phyloP scores from a whole-genome alignment of 495 filamentous ascomycete species.

The Penicillium psychrofluorescens region DNA sequence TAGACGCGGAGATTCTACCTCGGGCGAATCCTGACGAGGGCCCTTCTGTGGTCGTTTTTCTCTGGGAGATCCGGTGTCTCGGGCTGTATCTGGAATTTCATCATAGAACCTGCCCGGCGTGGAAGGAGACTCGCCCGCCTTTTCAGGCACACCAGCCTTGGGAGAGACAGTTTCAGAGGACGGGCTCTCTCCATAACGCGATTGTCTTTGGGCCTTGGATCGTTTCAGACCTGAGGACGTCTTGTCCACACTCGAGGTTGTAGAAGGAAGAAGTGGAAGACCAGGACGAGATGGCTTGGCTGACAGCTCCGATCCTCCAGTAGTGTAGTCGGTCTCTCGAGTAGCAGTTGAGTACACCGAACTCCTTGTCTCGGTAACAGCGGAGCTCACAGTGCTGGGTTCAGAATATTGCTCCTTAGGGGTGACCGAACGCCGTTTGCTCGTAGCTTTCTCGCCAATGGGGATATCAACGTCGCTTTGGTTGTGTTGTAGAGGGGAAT shows the following conservation, averaged over 20 bases:
- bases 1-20: slow-evolving; percentile 32
- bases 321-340: slow-evolving; percentile 31
- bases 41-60: slow-evolving; percentile 13
- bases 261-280: slow-evolving; percentile 23
- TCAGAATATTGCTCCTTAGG: slow-evolving; percentile 30
- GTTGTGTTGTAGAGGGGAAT: slow-evolving; percentile 35
- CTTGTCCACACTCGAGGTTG: slow-evolving; percentile 15
- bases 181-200: slow-evolving; percentile 35
- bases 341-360: slow-evolving; percentile 31
- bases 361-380: slow-evolving; percentile 20
- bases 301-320: slow-evolving; percentile 17
- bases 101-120: slow-evolving; percentile 16
- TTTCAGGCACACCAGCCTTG: slow-evolving; percentile 8
- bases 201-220: slow-evolving; percentile 47
- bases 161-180: slow-evolving; percentile 19
- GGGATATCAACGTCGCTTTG: slow-evolving; percentile 58
- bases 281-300: slow-evolving; percentile 12
- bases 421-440: slow-evolving; percentile 25
- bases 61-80: slow-evolving; percentile 5
- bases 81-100: slow-evolving; percentile 4
- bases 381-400: slow-evolving; percentile 29
- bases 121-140: slow-evolving; percentile 4
- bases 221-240: slow-evolving; percentile 40
- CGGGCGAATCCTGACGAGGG: slow-evolving; percentile 14
- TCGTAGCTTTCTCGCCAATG: slow-evolving; percentile 58